These are phyloP conservation scores for Fusarium ambrosium DNA, from an alignment of 2,329 filamentous ascomycete genomes.

Conservation along the genomic window DNA sequence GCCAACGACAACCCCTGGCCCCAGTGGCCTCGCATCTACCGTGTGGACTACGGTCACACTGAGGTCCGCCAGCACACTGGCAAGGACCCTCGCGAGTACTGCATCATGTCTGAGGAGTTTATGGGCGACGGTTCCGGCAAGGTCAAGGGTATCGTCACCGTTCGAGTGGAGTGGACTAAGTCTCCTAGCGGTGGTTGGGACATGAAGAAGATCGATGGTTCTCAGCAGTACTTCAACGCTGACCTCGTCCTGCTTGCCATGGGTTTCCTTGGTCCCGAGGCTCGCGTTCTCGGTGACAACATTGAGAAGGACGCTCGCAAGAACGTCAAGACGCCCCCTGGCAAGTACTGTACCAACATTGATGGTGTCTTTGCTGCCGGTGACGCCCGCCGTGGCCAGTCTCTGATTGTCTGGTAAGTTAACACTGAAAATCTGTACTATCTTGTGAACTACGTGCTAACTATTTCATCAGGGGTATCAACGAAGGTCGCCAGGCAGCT, in stretches of 20 bases:
- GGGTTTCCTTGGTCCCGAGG: constrained; percentile 96
- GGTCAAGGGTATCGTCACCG: constrained; percentile 95
- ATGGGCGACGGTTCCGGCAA: constrained; percentile 88
- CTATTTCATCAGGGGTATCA: constrained; percentile 79
- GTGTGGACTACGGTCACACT: constrained; percentile 96
- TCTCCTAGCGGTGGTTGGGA: constrained; percentile 92
- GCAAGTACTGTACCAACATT: constrained; percentile 90
- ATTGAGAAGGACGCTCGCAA: constrained; percentile 93
- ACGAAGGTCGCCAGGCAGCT: constrained; percentile 93
- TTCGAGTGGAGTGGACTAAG: constrained; percentile 97
- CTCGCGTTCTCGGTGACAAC: constrained; percentile 85
- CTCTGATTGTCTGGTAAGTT: constrained; percentile 92
- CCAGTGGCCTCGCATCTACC: constrained; percentile 97
- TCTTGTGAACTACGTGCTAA: constrained; percentile 1
- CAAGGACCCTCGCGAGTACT: constrained; percentile 96
- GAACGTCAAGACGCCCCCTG: constrained; percentile 93
- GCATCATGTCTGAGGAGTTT: constrained; percentile 98
- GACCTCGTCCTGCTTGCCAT: constrained; percentile 95
- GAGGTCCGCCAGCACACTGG: constrained; percentile 97
- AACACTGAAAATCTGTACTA: not conserved
- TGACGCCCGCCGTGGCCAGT: constrained; percentile 95
- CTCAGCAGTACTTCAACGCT: constrained; percentile 95
- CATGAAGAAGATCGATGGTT: constrained; percentile 97
- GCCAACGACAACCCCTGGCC: constrained; percentile 97
- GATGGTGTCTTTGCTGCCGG: constrained; percentile 93